Base-by-base conservation (phyloP, 495 filamentous ascomycete species). In the Penicillium pulvis region DNA sequence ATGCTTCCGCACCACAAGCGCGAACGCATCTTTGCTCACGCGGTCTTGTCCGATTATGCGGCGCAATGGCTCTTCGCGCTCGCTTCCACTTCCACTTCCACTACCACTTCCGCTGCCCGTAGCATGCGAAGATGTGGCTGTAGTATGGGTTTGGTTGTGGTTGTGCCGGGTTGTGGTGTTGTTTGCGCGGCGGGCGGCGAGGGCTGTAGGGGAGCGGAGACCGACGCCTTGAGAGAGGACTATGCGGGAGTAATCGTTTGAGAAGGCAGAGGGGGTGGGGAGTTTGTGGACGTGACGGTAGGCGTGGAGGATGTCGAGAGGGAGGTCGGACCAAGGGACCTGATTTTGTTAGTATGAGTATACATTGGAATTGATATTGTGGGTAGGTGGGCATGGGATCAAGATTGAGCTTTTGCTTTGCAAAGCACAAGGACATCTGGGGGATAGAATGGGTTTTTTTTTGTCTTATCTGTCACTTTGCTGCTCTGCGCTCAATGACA, bases 1-100 rank as follows among this genome's bases (percentile, higher is more conserved):
- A 70, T 96, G 90, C 75, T 92, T 96, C 57, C 93, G 78, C 24
- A 94, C 91, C 10, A 88, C 81, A 56, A 86, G 80, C n/a, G 91
- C 90, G 36, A 97, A 80, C 63, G 92, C 83, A 26, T 93, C 87
- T 67, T 90, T 89, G 64, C 81, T 81, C 67, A 93, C 85, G 53
- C 89, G 80, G 49, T 89, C 73, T 59, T 80, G 77, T 17, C 73
- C 70, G 50, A 70, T 69, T 39, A 76, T 77, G 31, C 66, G 65
- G 51, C 71, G 66, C 17, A 77, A 55, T 20, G 68, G 48, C 10
- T 70, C 65, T 11, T 55, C 53, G n/a, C 53, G 20, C 6, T 19
- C 42, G 26, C 42, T 46, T 1, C 31, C 23, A 14, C 42, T 55
- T 11, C 42, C 42, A 28, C 41, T 55, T 10, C 53, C 53, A 16